Base-by-base conservation (phyloP, 495 filamentous ascomycete species). In the Aeminium ludgeri region DNA sequence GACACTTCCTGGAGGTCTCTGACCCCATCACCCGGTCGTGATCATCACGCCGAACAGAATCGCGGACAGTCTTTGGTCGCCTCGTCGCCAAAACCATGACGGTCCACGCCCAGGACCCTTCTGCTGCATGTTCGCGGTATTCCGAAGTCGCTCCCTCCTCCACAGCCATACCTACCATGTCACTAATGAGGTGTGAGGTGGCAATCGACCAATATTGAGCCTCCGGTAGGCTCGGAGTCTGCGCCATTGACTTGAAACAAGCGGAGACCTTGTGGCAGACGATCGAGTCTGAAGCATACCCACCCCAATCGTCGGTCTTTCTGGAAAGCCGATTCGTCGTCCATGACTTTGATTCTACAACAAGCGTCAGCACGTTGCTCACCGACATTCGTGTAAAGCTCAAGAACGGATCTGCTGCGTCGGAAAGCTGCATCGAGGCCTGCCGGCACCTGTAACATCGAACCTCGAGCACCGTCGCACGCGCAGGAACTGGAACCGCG, bases 261-360 rank as follows among this genome's bases (percentile, higher is more conserved):
- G 12, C 84, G 68, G 46, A 80, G 80, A 1, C 87, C 87, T 29
- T 67, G 55, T 34, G 73, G 70, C 39, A 94, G 57, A 12, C 82
- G 70, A 59, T 93, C 83, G 0, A 95, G 70, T 15, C 84, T 67
- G 41, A 92, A 74, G 54, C 85, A 92, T 6, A 82, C 74, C 87
- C 87, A 96, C 10, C 77, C 83, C 15, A 81, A 82, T 29, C 91
- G 54, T 35, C 76, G 65, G 48, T 93, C 84, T 43, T 69, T 67
- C 2, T 74, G 74, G 39, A 87, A 65, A 20, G 51, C 55, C 8
- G 23, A 25, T 48, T 85, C 77, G 44, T 87, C 76, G 52, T 94
- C 80, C 55, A 81, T 75, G 48, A 95, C 67, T 55, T 91, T 80
- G 59, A 95, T 82, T 41, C 87, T 82, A 48, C 34, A 41, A 33